A percentile compares a stretch with the other conserved stretches of the same genome.
These are phyloP conservation scores for Colletotrichum lupini DNA, from an alignment of 2,329 filamentous ascomycete genomes.

Conservation along the genomic window DNA sequence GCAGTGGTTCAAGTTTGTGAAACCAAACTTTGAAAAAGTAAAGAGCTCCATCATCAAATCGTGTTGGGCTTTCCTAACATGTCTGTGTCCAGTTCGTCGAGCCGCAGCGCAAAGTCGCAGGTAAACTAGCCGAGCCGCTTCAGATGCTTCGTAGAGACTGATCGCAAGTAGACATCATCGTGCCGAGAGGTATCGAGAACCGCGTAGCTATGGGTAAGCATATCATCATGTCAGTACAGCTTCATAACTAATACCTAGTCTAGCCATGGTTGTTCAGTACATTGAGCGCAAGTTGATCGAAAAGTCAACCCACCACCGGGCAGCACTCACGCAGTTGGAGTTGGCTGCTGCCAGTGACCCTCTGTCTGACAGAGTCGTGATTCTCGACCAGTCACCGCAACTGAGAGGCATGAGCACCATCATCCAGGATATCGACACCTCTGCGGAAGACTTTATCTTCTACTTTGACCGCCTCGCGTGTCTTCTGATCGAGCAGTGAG, in stretches of 20 bases:
- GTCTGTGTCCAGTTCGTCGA: slow-evolving; percentile 74
- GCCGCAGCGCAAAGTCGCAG: slow-evolving; percentile 87
- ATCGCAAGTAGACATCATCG: slow-evolving; percentile 78
- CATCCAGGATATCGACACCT: slow-evolving; percentile 81
- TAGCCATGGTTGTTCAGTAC: slow-evolving; percentile 92
- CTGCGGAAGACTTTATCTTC: slow-evolving; percentile 93
- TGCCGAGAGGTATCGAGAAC: slow-evolving; percentile 95
- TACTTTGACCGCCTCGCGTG: slow-evolving; percentile 92
- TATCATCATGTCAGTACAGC: background rate
- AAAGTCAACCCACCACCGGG: slow-evolving; percentile 86
- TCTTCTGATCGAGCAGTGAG: slow-evolving; percentile 83
- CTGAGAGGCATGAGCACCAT: slow-evolving; percentile 91
- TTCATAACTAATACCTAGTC: slow-evolving; percentile 8
- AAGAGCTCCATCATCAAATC: slow-evolving; percentile 3
- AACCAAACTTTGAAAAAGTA: slow-evolving; percentile 91
- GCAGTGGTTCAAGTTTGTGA: slow-evolving; percentile 97
- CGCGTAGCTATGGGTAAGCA: slow-evolving; percentile 83
- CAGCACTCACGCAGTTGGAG: slow-evolving; percentile 81
- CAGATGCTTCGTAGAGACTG: slow-evolving; percentile 15
- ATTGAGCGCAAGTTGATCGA: slow-evolving; percentile 87
- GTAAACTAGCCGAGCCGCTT: slow-evolving; percentile 50
- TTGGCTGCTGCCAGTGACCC: slow-evolving; percentile 76
- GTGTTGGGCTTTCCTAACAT: background rate
- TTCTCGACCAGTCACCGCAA: slow-evolving; percentile 83
- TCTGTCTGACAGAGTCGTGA: slow-evolving; percentile 78